A percentile compares a stretch with the other conserved stretches of the same genome.
Conservation (phyloP, 108 stramenopile genomes). For the Aurantiochytrium sp. region DNA sequence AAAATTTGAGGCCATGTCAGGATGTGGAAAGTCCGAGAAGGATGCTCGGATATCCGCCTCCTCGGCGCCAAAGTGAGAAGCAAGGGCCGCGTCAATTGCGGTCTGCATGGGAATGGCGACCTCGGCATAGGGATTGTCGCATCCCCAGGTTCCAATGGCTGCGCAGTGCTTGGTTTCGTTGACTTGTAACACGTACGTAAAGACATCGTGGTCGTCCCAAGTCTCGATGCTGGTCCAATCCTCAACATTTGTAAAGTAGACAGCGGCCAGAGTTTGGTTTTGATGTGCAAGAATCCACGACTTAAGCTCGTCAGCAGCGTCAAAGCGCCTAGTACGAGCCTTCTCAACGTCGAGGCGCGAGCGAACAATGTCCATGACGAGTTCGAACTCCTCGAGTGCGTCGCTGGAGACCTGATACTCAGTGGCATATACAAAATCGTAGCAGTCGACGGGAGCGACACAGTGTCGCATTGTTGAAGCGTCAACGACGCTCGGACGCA, state of each 20-base stretch:
- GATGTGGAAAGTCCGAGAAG: conserved; percentile 13
- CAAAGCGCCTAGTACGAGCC: neutral
- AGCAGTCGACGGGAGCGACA: neutral
- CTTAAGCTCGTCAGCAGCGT: neutral
- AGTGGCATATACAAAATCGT: neutral
- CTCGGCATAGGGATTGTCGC: neutral
- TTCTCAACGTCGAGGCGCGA: neutral
- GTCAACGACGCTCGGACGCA: neutral
- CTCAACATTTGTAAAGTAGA: neutral
- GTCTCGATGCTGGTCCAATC: neutral
- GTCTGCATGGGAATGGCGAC: neutral
- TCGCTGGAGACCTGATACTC: neutral
- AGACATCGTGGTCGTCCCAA: neutral
- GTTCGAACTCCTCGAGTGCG: neutral
- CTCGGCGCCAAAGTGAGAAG: neutral
- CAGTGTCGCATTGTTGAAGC: neutral
- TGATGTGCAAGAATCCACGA: neutral
- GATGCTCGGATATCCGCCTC: neutral
- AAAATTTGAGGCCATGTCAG: neutral
- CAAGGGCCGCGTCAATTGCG: neutral
- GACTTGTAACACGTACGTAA: neutral
- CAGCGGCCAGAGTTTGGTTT: neutral
- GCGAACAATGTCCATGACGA: neutral
- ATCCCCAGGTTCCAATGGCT: neutral
- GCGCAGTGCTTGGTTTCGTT: neutral